Percentiles rank a stretch among this genome's conserved stretches.
phyloP scores from a whole-genome alignment of 2,329 filamentous ascomycete genomes.

The Colletotrichum plurivorum region DNA sequence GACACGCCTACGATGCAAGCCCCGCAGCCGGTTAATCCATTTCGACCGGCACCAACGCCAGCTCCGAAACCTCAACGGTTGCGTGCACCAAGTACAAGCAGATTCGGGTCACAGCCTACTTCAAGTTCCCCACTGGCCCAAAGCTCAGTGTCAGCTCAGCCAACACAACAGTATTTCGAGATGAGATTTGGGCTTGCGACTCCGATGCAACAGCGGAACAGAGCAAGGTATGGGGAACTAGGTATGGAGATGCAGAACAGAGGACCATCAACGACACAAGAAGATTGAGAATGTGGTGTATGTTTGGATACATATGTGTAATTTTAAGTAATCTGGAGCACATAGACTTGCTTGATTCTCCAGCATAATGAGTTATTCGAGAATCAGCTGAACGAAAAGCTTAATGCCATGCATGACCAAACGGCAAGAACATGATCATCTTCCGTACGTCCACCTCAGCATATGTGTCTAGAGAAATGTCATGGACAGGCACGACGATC shows the following conservation, averaged over 20 bases:
- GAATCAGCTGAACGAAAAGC: no score
- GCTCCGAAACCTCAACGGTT: background rate
- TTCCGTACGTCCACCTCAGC: no score
- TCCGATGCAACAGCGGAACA: background rate
- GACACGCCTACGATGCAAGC: background rate
- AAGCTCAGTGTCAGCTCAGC: background rate
- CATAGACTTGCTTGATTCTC: no score
- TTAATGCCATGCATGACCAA: no score
- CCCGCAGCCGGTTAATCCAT: no score
- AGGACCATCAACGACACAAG: background rate
- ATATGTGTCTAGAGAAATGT: no score
- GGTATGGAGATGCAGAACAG: background rate
- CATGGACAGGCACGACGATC: no score
- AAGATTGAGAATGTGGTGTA: background rate
- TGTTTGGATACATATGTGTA: background rate
- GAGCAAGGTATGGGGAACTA: background rate
- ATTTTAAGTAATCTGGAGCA: no score
- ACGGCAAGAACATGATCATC: no score
- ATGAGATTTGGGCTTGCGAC: background rate
- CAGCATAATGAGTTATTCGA: no score
- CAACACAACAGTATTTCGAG: background rate
- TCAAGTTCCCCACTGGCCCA: background rate
- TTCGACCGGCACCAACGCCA: background rate
- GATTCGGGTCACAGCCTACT: background rate
- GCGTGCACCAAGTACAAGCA: background rate